A percentile compares a stretch with the other conserved stretches of the same genome.
These are phyloP conservation scores for Suhomyces taliae DNA, from an alignment of 1,139 yeast genomes.

Conservation along the genomic window DNA sequence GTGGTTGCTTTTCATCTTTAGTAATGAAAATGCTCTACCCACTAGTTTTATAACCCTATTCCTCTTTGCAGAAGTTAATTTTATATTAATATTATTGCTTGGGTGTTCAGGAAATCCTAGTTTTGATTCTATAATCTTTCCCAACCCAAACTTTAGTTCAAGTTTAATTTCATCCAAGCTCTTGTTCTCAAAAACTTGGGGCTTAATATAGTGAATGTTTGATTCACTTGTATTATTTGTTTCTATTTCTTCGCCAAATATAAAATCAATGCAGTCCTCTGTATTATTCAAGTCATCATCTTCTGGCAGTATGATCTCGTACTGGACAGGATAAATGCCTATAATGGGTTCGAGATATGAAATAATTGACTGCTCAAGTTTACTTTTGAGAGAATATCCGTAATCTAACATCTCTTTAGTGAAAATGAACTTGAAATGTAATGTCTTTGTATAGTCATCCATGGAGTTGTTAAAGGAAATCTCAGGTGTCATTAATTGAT, in stretches of 20 bases:
- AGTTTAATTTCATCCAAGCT: background rate
- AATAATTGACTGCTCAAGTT: background rate
- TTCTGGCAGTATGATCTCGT: background rate
- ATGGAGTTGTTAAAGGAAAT: background rate
- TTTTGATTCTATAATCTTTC: background rate
- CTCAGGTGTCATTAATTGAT: conserved; percentile 54
- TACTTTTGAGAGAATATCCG: background rate
- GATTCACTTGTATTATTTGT: background rate
- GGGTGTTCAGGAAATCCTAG: conserved; percentile 8
- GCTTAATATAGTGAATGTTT: background rate
- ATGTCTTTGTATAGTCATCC: background rate
- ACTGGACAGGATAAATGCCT: background rate
- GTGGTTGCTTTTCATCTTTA: background rate
- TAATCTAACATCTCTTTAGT: background rate
- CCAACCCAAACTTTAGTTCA: background rate
- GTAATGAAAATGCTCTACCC: background rate
- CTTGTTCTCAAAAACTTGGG: background rate
- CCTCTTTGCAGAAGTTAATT: conserved; percentile 1
- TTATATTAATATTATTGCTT: conserved; percentile 2
- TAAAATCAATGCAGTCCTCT: background rate
- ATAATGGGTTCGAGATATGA: background rate
- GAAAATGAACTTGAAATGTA: background rate
- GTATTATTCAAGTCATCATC: background rate
- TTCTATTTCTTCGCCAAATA: background rate
- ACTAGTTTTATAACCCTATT: background rate